Evolutionary conservation across 2,329 filamentous ascomycete genomes (phyloP), one percentile per base, ranked within the genome.

Genomic region (Trichothecium sympodiale): DNA sequence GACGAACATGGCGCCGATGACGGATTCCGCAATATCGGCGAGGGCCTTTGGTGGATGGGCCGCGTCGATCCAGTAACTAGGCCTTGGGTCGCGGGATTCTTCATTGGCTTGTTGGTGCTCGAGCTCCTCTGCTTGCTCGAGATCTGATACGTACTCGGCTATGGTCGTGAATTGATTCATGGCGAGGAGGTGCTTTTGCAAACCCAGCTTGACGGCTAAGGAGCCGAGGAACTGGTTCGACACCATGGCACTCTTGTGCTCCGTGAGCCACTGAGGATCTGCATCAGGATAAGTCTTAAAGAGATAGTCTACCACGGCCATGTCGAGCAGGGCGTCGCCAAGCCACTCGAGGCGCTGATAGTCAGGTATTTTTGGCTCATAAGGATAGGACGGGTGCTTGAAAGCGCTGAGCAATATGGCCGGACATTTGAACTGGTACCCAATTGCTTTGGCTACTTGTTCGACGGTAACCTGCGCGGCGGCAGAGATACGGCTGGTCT

Each of bases 221-320:
- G 79, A 84, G 2, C 83, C 86, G 2, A 95, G 69, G 51, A 96
- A 98, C 41, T 88, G 87, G 61, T 98, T 98, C 36, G 85, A 91
- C 0, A 91, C 88, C 84, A 98, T 95, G n/a, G 88, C 86, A 79
- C 93, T 95, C 61, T 96, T 96, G 67, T 96, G 89, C 58, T 96
- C 91, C 0, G 91, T 96, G 40, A 98, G 67, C 89, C 89, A 96
- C 54, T 96, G 88, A 0, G 91, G 89, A 49, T 94, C 87, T 39
- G 81, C 83, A 35, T 74, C 64, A 0, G 87, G 86, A 46, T 83
- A 86, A 4, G 66, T 69, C 45, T 77, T 70, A 59, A 86, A 96
- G 4, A 98, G 68, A 47, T 84, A 77, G 46, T 88, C 82, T 5
- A 84, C 76, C 33, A 95, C 62, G 37, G 94, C 62, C 46, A 77